A percentile compares a stretch with the other conserved stretches of the same genome.
Evolutionary conservation across 75 land plant genomes (phyloP).

Genomic region (Cryptomeria japonica): DNA sequence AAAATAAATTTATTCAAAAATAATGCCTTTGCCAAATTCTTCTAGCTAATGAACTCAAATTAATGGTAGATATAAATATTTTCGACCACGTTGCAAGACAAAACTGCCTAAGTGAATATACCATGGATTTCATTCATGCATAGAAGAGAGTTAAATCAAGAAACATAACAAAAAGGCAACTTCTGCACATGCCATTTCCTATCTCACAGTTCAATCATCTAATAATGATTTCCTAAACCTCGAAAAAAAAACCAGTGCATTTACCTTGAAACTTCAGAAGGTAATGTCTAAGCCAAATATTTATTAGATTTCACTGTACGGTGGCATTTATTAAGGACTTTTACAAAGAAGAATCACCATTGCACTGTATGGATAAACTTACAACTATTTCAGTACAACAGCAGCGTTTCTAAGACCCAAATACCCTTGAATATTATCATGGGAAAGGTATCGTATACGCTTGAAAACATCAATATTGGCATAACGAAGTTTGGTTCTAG

Average conservation of each 20-base stretch:
- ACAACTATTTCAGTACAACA: conserved; percentile 61
- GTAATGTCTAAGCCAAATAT: neutral
- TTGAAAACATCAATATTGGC: conserved; percentile 82
- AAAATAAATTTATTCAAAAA: neutral
- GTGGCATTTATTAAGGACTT: neutral
- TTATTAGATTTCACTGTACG: neutral
- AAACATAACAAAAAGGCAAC: neutral
- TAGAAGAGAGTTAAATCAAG: neutral
- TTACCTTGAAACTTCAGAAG: neutral
- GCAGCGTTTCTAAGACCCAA: conserved; percentile 84
- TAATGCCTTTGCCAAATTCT: neutral
- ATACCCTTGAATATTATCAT: conserved; percentile 76
- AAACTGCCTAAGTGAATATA: neutral
- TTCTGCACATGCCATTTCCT: neutral
- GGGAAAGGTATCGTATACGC: conserved; percentile 63
- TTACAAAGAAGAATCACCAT: neutral
- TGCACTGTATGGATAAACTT: neutral
- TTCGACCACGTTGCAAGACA: neutral
- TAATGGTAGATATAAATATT: neutral
- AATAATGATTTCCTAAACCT: neutral
- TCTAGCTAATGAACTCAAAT: neutral
- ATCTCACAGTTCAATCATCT: neutral
- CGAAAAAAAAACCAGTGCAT: neutral
- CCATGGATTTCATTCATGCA: neutral
- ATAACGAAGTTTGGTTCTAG: conserved; percentile 84